Evolutionary conservation across 2,329 filamentous ascomycete genomes (phyloP).

Genomic region (Aspergillus felis): DNA sequence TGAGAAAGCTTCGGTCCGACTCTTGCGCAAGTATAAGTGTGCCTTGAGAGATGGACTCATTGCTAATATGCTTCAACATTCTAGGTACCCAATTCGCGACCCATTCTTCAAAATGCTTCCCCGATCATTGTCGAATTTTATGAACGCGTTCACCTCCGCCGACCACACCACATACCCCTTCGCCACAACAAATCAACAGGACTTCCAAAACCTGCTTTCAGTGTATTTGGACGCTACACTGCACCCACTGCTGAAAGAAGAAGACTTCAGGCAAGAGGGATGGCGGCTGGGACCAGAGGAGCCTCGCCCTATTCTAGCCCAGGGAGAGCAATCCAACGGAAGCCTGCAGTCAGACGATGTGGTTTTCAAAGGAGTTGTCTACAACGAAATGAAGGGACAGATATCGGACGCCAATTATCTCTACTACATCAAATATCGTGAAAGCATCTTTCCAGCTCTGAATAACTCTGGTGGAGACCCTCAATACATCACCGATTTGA

Average conservation of each 20-base stretch:
- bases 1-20: conserved; percentile 42
- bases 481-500: conserved; percentile 91
- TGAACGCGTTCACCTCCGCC: conserved; percentile 97
- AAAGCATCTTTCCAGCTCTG: conserved; percentile 88
- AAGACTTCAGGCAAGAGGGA: conserved; percentile 93
- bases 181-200: conserved; percentile 90
- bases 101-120: conserved; percentile 99
- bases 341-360: conserved; percentile 59
- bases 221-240: conserved; percentile 95
- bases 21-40: neutral
- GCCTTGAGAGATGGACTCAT: neutral
- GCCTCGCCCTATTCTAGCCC: conserved; percentile 55
- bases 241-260: conserved; percentile 80
- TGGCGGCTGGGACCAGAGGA: conserved; percentile 96
- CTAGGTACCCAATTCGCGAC: conserved; percentile 90
- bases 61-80: conserved; percentile 9
- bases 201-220: conserved; percentile 92
- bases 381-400: conserved; percentile 99
- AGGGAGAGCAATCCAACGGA: conserved; percentile 46
- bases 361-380: conserved; percentile 96
- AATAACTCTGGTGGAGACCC: conserved; percentile 97
- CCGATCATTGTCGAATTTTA: conserved; percentile 96
- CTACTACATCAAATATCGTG: conserved; percentile 92
- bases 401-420: conserved; percentile 97
- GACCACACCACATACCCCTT: conserved; percentile 98